Percentiles rank a stretch among this genome's conserved stretches.
Conservation (phyloP, 495 filamentous ascomycete genomes). For the Penicilliopsis zonata region DNA sequence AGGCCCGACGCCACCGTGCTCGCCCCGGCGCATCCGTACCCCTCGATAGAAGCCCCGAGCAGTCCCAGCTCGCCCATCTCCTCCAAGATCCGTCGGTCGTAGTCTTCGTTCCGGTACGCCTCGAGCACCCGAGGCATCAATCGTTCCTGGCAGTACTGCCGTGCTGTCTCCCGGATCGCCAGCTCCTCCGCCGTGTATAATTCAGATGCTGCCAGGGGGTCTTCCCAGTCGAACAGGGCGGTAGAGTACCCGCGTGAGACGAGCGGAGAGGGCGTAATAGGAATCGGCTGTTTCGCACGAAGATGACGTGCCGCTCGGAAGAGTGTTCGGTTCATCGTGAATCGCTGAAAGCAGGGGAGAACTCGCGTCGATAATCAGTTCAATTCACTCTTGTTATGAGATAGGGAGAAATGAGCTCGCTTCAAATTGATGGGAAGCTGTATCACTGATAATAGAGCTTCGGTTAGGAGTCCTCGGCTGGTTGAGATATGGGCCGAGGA, state of each 20-base stretch:
- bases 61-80: constrained; percentile 97
- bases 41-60: constrained; percentile 80
- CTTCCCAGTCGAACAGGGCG: constrained; percentile 77
- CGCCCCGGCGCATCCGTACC: constrained; percentile 90
- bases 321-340: constrained; percentile 30
- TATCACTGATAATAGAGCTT: too few relatives aligned
- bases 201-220: constrained; percentile 64
- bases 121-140: constrained; percentile 80
- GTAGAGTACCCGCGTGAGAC: constrained; percentile 34
- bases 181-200: constrained; percentile 81
- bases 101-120: constrained; percentile 89
- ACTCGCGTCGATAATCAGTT: too few relatives aligned
- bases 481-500: too few relatives aligned
- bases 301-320: constrained; percentile 25
- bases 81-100: constrained; percentile 74
- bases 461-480: too few relatives aligned
- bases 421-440: too few relatives aligned
- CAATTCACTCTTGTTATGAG: too few relatives aligned
- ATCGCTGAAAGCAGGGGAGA: too few relatives aligned
- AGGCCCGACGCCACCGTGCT: constrained; percentile 84
- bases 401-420: too few relatives aligned
- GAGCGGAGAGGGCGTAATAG: constrained; percentile 3
- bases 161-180: constrained; percentile 77
- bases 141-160: constrained; percentile 84
- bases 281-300: constrained; percentile 9